These are phyloP conservation scores for apple (Malus domestica) DNA, from an alignment of 306 rosid genomes.

Conservation along the genomic window ASM211411v1 NC_041803.1:8112501-8113000, in stretches of 20 bases:
- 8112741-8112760: slow-evolving; percentile 2
- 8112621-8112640: slow-evolving; percentile 80
- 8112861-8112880: neutral
- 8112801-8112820: neutral
- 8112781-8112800: neutral
- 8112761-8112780: neutral
- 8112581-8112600: slow-evolving; percentile 21
- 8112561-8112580: slow-evolving; percentile 1
- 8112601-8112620: slow-evolving; percentile 92
- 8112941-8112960: neutral
- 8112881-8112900: neutral
- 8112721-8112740: neutral
- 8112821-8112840: neutral
- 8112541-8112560: neutral
- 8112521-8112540: neutral
- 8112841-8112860: neutral
- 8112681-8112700: slow-evolving; percentile 69
- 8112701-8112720: slow-evolving; percentile 59
- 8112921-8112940: neutral
- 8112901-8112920: neutral
- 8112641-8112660: slow-evolving; percentile 87
- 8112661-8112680: slow-evolving; percentile 71
- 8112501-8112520: neutral
- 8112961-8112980: neutral
- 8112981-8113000: neutral